phyloP scores from a whole-genome alignment of 2,329 filamentous ascomycete species.

The Trichoderma simmonsii region DNA sequence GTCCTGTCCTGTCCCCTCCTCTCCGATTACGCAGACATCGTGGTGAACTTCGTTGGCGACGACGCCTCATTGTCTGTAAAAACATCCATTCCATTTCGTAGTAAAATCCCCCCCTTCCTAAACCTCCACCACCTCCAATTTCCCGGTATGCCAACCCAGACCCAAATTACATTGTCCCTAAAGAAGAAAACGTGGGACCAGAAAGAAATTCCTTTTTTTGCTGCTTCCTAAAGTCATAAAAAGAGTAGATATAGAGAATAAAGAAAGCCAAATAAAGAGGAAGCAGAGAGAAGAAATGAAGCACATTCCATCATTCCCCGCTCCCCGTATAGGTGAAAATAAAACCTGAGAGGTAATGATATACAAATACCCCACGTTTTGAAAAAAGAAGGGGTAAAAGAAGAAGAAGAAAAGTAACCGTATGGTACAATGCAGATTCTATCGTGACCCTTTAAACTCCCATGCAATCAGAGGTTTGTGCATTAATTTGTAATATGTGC shows the following conservation, averaged over 20 bases:
- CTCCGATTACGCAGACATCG: not conserved
- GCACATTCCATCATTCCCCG: not conserved
- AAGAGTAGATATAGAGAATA: not conserved
- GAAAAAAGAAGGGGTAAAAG: conserved; percentile 17
- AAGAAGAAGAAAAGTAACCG: conserved; percentile 17
- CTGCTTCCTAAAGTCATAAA: conserved; percentile 1
- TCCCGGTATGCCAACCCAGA: not conserved
- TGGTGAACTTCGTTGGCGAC: not conserved
- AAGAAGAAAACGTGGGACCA: not conserved
- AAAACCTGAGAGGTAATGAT: not conserved
- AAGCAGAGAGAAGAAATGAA: not conserved
- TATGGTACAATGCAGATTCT: conserved; percentile 17
- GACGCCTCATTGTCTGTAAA: not conserved
- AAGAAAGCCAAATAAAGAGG: not conserved
- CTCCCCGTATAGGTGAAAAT: not conserved
- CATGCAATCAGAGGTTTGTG: conserved; percentile 9
- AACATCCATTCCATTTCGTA: not conserved
- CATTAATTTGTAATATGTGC: conserved; percentile 13
- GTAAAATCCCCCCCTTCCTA: not conserved
- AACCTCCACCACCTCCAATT: not conserved
- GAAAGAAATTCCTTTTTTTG: not conserved
- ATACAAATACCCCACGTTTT: not conserved
- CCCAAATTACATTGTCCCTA: not conserved
- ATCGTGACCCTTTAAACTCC: conserved; percentile 11
- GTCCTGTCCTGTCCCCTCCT: not conserved